Evolutionary conservation across 2,329 filamentous ascomycete species (phyloP), one percentile per base, ranked within the genome.

Genomic region (Diaporthe nobilis): DNA sequence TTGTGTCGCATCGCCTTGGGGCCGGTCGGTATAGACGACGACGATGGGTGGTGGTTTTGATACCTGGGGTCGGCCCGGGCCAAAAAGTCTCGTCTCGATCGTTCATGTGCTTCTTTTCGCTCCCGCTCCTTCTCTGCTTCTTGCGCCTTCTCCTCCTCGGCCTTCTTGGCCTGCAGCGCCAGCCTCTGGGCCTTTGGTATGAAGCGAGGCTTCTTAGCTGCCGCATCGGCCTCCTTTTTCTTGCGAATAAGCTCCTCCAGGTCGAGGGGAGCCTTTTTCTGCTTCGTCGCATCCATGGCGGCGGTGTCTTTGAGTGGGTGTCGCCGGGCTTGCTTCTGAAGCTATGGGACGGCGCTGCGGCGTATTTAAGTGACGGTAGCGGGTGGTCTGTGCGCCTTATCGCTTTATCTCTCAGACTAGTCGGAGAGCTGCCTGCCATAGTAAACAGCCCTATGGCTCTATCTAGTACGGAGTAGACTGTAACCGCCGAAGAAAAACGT

Each of bases 171-270:
- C 42, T 95, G 95, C 37, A 97, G 85, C 76, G 92, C 91, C 82
- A 98, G 95, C 73, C 96, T 91, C 83, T 98, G 91, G 44, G 94
- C 93, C 86, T 94, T 97, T 6, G 94, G 94, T 31, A 98, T 87
- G 82, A 97, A 98, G 83, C 95, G 96, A 7, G 95, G 95, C 88
- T 97, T 98, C 73, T 94, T 90, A 13, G 95, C 93, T 22, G 94
- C 95, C 49, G 94, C 94, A 84, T 97, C 95, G 39, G 94, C 93
- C 77, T 94, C 95, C 82, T 94, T 94, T 88, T 97, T 97, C 85
- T 96, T 94, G 79, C 92, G 91, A 31, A 98, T 85, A 6, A 98
- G 90, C 80, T 98, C 94, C 84, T 98, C 95, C 74, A 98, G 93
- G 82, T 95, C 96, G 65, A 98, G 87, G 12, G 94, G 94, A 9